Base-by-base conservation (phyloP, 306 rosid species). In the Cotoneaster glaucophyllus region DNA sequence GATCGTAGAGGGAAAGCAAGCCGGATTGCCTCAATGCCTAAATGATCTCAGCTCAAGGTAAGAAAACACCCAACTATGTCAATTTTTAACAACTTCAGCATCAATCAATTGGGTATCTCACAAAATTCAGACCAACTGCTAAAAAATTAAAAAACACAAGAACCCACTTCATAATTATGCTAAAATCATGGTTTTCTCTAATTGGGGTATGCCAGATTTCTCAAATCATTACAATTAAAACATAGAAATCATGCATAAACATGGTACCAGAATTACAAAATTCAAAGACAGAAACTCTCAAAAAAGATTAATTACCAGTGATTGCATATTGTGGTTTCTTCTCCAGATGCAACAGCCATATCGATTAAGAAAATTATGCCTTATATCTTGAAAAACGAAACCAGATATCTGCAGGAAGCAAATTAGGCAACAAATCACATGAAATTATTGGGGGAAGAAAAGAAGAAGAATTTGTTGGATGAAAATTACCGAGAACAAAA, bases 271-370 rank as follows among this genome's bases (percentile, higher is more conserved):
- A 26, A 45, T 25, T 26, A 18, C 34, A 32, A 57, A 57, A n/a
- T 28, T 67, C 19, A 10, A 39, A 15, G 63, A 44, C 37, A 13
- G 39, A 66, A 29, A 73, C 18, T 74, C 54, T 11, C 3, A 14
- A 31, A 6, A 18, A 25, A 1, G 73, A 73, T 18, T 19, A 13
- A 32, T 61, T 88, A 95, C 98, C 98, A 95, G 96, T 95, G 97
- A 83, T 77, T 29, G 83, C 98, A 95, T 50, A 73, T 29, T 66
- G 79, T 85, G 52, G 85, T 75, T 79, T 82, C 79, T 65, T 88
- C 93, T 69, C 89, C 93, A 31, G 87, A 84, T 67, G 75, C 86
- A 84, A 70, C 77, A 45, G 90, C 96, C 98, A 95, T 95, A 64
- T 74, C 41, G 80, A 76, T 74, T 32, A 32, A 70, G 50, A 56